A percentile compares a stretch with the other conserved stretches of the same genome.
Evolutionary conservation across 2,329 filamentous ascomycete genomes (phyloP).

Genomic region (Fusarium sp.): DNA sequence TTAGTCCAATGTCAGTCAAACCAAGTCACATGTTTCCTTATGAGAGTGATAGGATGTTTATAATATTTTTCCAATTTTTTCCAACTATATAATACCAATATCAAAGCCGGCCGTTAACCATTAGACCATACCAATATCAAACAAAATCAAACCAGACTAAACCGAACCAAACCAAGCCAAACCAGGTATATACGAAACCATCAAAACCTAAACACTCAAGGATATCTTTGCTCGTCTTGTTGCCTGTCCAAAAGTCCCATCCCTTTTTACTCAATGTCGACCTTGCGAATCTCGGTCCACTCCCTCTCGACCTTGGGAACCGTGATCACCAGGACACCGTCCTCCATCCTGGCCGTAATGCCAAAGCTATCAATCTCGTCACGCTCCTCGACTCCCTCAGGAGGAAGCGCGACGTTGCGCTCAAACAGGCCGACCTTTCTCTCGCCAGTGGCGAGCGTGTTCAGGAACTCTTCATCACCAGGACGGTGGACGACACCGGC

Average conservation of each 20-base stretch:
- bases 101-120: neutral
- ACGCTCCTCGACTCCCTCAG: conserved; percentile 54
- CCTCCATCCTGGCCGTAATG: conserved; percentile 82
- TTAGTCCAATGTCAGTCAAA: neutral
- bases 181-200: conserved; percentile 24
- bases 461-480: conserved; percentile 76
- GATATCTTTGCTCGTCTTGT: neutral
- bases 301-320: conserved; percentile 79
- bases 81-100: conserved; percentile 5
- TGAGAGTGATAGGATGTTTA: neutral
- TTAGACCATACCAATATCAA: conserved; percentile 1
- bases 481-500: conserved; percentile 80
- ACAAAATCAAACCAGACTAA: neutral
- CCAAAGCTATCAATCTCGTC: conserved; percentile 74
- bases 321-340: conserved; percentile 81
- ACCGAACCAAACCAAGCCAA: neutral
- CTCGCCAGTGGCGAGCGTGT: conserved; percentile 73
- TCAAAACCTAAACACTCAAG: conserved; percentile 6
- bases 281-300: conserved; percentile 72
- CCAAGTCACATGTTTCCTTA: neutral
- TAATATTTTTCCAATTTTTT: conserved; percentile 8
- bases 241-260: neutral
- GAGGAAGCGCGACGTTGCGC: conserved; percentile 73
- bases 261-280: conserved; percentile 64
- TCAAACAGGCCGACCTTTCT: conserved; percentile 81